phyloP scores from a whole-genome alignment of 345 rosid genomes.

The Populus tremula region DNA sequence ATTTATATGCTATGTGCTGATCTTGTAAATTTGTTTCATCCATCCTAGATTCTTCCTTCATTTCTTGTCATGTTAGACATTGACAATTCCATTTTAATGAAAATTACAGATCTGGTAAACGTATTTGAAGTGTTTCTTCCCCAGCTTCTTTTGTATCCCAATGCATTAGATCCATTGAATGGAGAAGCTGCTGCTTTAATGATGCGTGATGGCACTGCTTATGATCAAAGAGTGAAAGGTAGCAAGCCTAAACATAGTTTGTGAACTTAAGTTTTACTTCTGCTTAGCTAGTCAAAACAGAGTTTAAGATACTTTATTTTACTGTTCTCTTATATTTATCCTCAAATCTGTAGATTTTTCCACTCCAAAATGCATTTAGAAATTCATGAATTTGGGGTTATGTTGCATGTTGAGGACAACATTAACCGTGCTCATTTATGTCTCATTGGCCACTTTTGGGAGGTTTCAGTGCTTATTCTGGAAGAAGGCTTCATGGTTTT shows the following conservation, averaged over 20 bases:
- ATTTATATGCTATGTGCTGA: neutral
- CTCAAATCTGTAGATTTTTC: neutral
- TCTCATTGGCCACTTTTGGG: neutral
- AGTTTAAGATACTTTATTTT: neutral
- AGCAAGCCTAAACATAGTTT: slow-evolving; percentile 6
- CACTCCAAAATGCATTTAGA: neutral
- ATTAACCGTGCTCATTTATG: neutral
- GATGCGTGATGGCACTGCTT: slow-evolving; percentile 85
- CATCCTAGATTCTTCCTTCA: slow-evolving; percentile 6
- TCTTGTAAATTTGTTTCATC: slow-evolving; percentile 3
- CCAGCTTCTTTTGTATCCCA: slow-evolving; percentile 95
- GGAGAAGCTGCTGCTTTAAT: slow-evolving; percentile 95
- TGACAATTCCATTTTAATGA: slow-evolving; percentile 5
- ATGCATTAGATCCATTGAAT: slow-evolving; percentile 92
- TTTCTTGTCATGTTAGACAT: slow-evolving; percentile 5
- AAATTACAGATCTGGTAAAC: slow-evolving; percentile 75
- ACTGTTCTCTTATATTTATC: neutral
- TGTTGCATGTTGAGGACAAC: neutral
- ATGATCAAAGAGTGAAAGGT: slow-evolving; percentile 91
- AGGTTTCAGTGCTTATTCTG: neutral
- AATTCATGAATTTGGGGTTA: neutral
- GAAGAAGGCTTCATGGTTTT: neutral
- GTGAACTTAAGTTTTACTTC: neutral
- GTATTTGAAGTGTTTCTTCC: slow-evolving; percentile 98
- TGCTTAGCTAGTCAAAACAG: neutral